Percentiles rank a stretch among this genome's conserved stretches.
phyloP scores from a whole-genome alignment of 805 yeast genomes.

The Crinitomyces ghanaensis region DNA sequence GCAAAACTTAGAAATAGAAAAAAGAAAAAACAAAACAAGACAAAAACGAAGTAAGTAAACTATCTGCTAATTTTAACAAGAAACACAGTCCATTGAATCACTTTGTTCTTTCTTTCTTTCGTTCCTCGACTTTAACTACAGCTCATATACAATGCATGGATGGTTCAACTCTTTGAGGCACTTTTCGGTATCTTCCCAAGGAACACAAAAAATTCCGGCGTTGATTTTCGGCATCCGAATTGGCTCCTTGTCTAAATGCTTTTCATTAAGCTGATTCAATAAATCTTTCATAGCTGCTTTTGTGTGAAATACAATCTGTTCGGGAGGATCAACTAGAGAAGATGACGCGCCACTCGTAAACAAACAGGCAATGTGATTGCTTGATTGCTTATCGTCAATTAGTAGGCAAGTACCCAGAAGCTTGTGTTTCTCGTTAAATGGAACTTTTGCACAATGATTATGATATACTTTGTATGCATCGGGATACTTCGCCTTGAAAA shows the following conservation, averaged over 20 bases:
- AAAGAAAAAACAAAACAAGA: no score
- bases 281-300: slow-evolving; percentile 38
- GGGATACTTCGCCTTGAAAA: slow-evolving; percentile 44
- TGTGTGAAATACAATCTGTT: slow-evolving; percentile 42
- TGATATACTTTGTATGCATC: slow-evolving; percentile 41
- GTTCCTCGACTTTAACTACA: no score
- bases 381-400: slow-evolving; percentile 23
- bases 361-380: slow-evolving; percentile 48
- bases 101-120: no score
- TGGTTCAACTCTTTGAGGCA: no score
- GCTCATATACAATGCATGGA: no score
- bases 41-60: no score
- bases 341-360: slow-evolving; percentile 57
- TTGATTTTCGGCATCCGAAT: slow-evolving; percentile 68
- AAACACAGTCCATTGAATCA: no score
- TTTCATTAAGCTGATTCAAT: slow-evolving; percentile 26
- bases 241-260: slow-evolving; percentile 15
- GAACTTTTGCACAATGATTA: slow-evolving; percentile 29
- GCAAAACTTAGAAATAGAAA: no score
- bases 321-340: slow-evolving; percentile 30
- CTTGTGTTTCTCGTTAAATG: slow-evolving; percentile 12
- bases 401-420: slow-evolving; percentile 48
- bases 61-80: no score
- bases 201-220: slow-evolving; percentile 69
- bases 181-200: slow-evolving; percentile 68